Evolutionary conservation across 331 rosid species (phyloP), one percentile per base, ranked within the genome.

Genomic region (Malus hybrid): DNA sequence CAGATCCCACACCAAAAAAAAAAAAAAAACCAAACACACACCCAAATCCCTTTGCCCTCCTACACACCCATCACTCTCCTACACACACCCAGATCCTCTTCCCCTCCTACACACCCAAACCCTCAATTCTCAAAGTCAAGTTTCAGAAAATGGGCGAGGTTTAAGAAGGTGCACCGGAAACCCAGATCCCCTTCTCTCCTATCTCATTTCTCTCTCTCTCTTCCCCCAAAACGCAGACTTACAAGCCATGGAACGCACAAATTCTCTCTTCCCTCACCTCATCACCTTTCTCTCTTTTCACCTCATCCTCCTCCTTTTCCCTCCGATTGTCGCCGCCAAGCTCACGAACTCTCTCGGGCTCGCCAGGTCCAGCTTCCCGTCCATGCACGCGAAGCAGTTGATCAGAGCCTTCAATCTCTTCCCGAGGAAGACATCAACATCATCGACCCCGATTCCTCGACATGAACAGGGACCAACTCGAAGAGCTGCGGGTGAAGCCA

Each of bases 371-470:
- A 77, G 81, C 67, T 84, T 83, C 62, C 88, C 88, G 0, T 70
- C 90, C 50, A 36, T 65, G 20, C 90, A 86, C 34, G 89, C 83
- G 1, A 73, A 85, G 81, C 77, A 86, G 76, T 86, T 93, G 9
- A 88, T 94, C 79, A 71, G 85, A 8, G 87, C 80, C 64, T 88
- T 94, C 56, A 94, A 92, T 73, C 86, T 94, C 72, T 89, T 84
- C 97, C 99, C 18, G 39, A 69, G 4, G 36, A 60, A 14, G 90
- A 86, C 39, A 76, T 85, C 76, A 93, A 91, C 87, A 73, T 86
- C 83, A 46, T 88, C 78, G 72, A 70, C 15, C 54, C 61, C 2
- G 61, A 50, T 73, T 73, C 78, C 10, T 44, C 74, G 2, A 9
- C 61, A 31, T 31, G 32, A 31, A 31, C 4, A 31, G 32, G 32